These are phyloP conservation scores for Colletotrichum somersetense DNA, from an alignment of 2,329 filamentous ascomycete species.

Conservation along the genomic window DNA sequence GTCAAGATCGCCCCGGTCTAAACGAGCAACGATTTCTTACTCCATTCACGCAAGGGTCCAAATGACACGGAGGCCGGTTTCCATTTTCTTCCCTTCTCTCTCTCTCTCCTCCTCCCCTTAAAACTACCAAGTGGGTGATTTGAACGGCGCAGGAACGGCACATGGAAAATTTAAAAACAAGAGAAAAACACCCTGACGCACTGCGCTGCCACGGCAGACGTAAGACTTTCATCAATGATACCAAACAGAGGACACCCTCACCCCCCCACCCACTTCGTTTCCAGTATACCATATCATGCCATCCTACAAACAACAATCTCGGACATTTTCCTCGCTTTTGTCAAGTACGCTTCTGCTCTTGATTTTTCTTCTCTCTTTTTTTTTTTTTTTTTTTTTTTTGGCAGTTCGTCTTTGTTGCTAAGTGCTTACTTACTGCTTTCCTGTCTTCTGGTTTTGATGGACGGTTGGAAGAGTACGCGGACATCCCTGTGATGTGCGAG, in stretches of 20 bases:
- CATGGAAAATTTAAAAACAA: conserved; percentile 38
- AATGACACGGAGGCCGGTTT: conserved; percentile 15
- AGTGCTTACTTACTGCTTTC: conserved; percentile 11
- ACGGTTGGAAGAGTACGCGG: conserved; percentile 21
- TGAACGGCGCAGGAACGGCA: conserved; percentile 39
- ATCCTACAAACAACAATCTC: conserved; percentile 15
- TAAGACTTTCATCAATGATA: conserved; percentile 37
- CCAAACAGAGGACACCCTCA: conserved; percentile 37
- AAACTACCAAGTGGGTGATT: conserved; percentile 33
- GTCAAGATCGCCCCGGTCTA: conserved; percentile 44
- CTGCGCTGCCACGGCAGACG: conserved; percentile 24
- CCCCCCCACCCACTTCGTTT: conserved; percentile 29
- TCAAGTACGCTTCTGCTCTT: conserved; percentile 19
- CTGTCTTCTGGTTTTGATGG: conserved; percentile 30
- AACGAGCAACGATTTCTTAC: conserved; percentile 31
- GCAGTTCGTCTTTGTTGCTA: conserved; percentile 24
- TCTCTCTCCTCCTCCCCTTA: conserved; percentile 1
- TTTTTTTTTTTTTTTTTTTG: background rate
- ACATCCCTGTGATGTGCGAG: conserved; percentile 5
- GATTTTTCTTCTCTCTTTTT: background rate
- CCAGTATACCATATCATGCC: conserved; percentile 38
- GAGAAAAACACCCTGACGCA: conserved; percentile 28
- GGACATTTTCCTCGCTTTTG: conserved; percentile 23
- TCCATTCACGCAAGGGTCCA: conserved; percentile 2
- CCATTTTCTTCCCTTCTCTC: conserved; percentile 14